Evolutionary conservation across 768 basidiomycete species (phyloP).

Genomic region (Tricholoma hemisulphureum): DNA sequence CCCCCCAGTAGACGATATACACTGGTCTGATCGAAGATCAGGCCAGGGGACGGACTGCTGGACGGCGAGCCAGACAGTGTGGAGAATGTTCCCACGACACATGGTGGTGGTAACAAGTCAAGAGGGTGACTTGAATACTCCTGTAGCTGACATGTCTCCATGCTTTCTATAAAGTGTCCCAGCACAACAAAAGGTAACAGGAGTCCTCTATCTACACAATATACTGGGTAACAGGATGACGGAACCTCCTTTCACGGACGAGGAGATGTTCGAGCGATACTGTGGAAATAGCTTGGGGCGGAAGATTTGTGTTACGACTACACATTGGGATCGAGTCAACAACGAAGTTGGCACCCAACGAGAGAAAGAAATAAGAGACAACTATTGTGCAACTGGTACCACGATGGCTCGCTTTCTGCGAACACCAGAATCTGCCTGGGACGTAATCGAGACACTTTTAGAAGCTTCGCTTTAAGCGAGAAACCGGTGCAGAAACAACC

Average conservation of each 20-base stretch:
- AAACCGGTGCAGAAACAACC: neutral
- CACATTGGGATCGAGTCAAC: conserved; percentile 1
- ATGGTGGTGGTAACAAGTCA: too few relatives aligned
- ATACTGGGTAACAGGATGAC: neutral
- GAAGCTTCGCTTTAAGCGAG: neutral
- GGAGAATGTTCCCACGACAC: too few relatives aligned
- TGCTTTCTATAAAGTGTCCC: neutral
- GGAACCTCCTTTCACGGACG: neutral
- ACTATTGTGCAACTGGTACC: conserved; percentile 1
- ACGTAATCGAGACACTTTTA: neutral
- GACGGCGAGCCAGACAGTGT: too few relatives aligned
- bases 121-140: too few relatives aligned
- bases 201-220: conserved; percentile 1
- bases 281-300: neutral
- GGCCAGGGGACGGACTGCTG: too few relatives aligned
- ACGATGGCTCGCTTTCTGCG: neutral
- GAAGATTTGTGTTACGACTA: conserved; percentile 2
- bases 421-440: neutral
- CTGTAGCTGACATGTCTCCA: too few relatives aligned
- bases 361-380: neutral
- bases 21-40: too few relatives aligned
- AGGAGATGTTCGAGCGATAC: neutral
- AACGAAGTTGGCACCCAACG: neutral
- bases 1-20: too few relatives aligned
- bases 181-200: neutral